A percentile compares a stretch with the other conserved stretches of the same genome.
Conservation (phyloP, 139 green algal genomes). For the Micractinium sp. region DNA sequence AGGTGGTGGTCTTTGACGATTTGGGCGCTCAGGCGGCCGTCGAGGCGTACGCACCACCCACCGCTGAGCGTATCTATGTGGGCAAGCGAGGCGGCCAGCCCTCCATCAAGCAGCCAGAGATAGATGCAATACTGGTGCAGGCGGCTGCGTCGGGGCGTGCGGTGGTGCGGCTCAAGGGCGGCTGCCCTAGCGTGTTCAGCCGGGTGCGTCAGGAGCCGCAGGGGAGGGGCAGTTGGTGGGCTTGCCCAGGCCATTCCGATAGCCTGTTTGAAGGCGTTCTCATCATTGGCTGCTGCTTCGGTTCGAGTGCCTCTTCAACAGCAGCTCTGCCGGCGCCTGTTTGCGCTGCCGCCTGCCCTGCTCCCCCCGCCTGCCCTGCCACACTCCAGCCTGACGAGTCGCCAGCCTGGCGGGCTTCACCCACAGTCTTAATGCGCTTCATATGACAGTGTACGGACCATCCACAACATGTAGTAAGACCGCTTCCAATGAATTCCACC, state of each 20-base stretch:
- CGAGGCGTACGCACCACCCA: not conserved
- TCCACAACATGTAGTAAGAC: not conserved
- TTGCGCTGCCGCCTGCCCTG: too few relatives aligned
- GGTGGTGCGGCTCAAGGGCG: constrained; percentile 83
- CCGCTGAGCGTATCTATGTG: constrained; percentile 16
- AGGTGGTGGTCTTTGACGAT: constrained; percentile 15
- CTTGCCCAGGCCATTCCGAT: too few relatives aligned
- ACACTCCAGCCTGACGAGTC: too few relatives aligned
- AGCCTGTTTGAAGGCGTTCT: too few relatives aligned
- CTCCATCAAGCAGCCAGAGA: constrained; percentile 17
- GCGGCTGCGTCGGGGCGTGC: constrained; percentile 30
- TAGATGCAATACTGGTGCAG: constrained; percentile 9
- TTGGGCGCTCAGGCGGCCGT: not conserved
- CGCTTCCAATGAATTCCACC: too few relatives aligned
- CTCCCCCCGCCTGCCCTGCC: too few relatives aligned
- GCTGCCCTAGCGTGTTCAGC: constrained; percentile 77
- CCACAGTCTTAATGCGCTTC: too few relatives aligned
- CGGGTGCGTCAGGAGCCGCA: constrained; percentile 33
- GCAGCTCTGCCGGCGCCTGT: not conserved
- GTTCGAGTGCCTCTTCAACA: not conserved
- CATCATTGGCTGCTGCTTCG: too few relatives aligned
- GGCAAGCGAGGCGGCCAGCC: constrained; percentile 20
- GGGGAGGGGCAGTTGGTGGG: constrained; percentile 24
- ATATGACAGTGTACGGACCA: not conserved
- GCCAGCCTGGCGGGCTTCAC: too few relatives aligned